Evolutionary conservation across 2,329 filamentous ascomycete species (phyloP), one percentile per base, ranked within the genome.

Genomic region (Aaosphaeria pasadenensis): DNA sequence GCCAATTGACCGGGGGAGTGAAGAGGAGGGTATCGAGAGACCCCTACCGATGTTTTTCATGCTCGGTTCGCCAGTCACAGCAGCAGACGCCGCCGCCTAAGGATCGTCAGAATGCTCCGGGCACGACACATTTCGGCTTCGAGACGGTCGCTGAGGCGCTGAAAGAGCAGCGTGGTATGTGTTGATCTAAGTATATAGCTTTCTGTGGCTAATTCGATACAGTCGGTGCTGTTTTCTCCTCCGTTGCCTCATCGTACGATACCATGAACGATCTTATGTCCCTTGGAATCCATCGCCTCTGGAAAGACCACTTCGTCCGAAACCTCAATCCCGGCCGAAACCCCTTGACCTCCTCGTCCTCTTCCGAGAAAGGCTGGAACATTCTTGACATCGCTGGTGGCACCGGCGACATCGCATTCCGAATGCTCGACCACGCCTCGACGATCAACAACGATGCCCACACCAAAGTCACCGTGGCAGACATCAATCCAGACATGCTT

Each of bases 201-300:
- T 5, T 29, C 7, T 29, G 44, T 49, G 24, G 36, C 50, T 55
- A 40, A 61, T 51, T 39, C 28, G 74, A 40, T 63, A 71, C 75
- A 79, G 91, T 96, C 38, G 88, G 88, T 51, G 84, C 83, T 39
- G 94, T 99, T 49, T 99, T 99, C 76, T 92, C 89, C 71, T 96
- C 88, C 57, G 94, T 99, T 38, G 94, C 94, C 58, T 85, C 89
- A 54, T 90, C 88, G 13, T 99, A 99, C 74, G 94, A 99, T 72
- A 87, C 86, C 53, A 99, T 99, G 94, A 99, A 99, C 75, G 94
- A 99, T 71, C 81, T 97, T 58, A 99, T 99, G 94, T 97, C 94
- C 6, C 83, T 99, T 42, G 94, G 94, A 47, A 91, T 96, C 74
- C 94, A 99, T 72, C 88, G 94, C 39, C 77, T 99, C 35, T 99